Conservation (phyloP, 2,329 filamentous ascomycete species). For the Ascochyta fabae region DNA sequence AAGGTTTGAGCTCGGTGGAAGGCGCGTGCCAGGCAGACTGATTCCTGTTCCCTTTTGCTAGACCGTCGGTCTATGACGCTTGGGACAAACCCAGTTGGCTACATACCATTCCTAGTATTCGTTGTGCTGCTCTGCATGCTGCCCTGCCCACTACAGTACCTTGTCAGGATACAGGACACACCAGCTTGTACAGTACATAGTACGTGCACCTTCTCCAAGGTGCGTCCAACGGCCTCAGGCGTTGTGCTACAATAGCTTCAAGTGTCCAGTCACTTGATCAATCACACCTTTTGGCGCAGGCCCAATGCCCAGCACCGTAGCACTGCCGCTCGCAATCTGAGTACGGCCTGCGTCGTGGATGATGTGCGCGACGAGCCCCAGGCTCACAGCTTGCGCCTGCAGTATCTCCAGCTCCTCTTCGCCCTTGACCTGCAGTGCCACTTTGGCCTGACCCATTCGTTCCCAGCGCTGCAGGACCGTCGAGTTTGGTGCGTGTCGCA, state of each 20-base stretch:
- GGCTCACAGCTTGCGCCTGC: constrained; percentile 78
- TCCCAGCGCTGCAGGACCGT: constrained; percentile 85
- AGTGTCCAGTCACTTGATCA: constrained; percentile 80
- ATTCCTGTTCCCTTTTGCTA: constrained; percentile 74
- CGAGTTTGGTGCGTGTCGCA: constrained; percentile 61
- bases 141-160: too few relatives aligned
- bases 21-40: constrained; percentile 45
- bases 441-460: constrained; percentile 84
- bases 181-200: too few relatives aligned
- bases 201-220: too few relatives aligned
- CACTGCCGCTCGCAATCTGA: constrained; percentile 91
- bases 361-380: constrained; percentile 86
- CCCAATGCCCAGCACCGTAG: constrained; percentile 82
- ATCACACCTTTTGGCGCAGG: constrained; percentile 83
- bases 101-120: constrained; percentile 57
- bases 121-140: not conserved
- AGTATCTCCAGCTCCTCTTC: constrained; percentile 80
- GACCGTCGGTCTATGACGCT: constrained; percentile 89
- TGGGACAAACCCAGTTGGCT: constrained; percentile 83
- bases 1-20: constrained; percentile 49
- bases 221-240: too few relatives aligned
- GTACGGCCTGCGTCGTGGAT: constrained; percentile 96
- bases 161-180: too few relatives aligned
- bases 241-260: constrained; percentile 74
- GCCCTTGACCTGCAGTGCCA: constrained; percentile 86